A percentile compares a stretch with the other conserved stretches of the same genome.
Conservation (phyloP, 2,329 filamentous ascomycete species). For the Calonectria ilicicola region DNA sequence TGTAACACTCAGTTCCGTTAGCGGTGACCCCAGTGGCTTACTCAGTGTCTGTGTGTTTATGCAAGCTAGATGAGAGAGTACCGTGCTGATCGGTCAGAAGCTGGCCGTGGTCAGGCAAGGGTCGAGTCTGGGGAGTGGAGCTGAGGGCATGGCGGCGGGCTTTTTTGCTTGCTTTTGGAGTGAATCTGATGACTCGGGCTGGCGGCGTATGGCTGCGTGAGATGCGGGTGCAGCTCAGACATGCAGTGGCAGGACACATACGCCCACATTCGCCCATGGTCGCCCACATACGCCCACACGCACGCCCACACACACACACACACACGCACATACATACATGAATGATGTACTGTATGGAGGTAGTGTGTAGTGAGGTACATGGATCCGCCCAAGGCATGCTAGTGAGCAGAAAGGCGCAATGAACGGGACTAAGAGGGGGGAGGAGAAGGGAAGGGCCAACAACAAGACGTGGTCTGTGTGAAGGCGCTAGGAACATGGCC, state of each 20-base stretch:
- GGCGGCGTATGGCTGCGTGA: neutral
- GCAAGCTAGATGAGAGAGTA: neutral
- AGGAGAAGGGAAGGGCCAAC: neutral
- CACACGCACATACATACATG: neutral
- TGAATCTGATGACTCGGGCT: neutral
- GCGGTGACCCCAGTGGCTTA: slow-evolving; percentile 6
- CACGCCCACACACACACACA: neutral
- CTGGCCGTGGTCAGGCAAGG: neutral
- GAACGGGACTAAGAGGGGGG: neutral
- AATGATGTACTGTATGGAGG: too few relatives aligned
- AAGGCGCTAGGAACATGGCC: neutral
- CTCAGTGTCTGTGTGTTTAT: slow-evolving; percentile 16
- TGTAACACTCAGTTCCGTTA: neutral
- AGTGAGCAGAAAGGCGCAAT: neutral
- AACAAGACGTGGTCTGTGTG: neutral
- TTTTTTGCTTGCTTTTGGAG: neutral
- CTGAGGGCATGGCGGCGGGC: neutral
- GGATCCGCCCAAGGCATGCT: neutral
- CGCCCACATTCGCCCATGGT: neutral
- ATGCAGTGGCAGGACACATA: neutral
- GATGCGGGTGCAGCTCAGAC: neutral
- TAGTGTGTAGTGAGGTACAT: too few relatives aligned
- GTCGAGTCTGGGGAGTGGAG: neutral
- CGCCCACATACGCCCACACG: neutral
- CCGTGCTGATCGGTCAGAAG: slow-evolving; percentile 15